Conservation (phyloP, 1,284 basidiomycete species). For the Serendipita sp. region DNA sequence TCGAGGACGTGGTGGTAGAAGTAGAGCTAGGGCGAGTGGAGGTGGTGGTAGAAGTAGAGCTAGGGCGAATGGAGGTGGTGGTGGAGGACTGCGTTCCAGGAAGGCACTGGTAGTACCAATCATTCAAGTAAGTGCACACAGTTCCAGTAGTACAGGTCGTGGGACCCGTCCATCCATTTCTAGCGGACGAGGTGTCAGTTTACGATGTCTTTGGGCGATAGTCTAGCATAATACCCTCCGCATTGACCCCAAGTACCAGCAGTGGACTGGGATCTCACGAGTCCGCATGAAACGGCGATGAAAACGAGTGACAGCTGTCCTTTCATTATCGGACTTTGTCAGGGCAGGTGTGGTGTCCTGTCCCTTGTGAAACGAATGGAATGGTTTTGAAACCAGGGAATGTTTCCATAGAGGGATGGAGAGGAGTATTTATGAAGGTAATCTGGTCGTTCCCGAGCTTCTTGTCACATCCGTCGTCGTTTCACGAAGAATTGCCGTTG, state of each 20-base stretch:
- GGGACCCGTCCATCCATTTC: background rate
- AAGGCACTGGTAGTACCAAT: conserved; percentile 12
- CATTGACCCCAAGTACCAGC: background rate
- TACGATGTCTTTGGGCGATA: background rate
- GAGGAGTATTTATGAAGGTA: too few relatives aligned
- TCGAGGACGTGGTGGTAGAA: conserved; percentile 9
- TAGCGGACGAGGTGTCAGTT: background rate
- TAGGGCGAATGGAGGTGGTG: background rate
- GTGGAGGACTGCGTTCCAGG: background rate
- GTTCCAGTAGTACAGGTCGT: conserved; percentile 10
- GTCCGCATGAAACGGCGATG: too few relatives aligned
- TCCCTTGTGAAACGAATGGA: too few relatives aligned
- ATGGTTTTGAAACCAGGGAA: too few relatives aligned
- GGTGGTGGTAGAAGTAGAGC: conserved; percentile 8
- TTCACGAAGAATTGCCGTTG: too few relatives aligned
- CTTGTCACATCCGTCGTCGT: too few relatives aligned
- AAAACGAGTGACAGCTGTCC: too few relatives aligned
- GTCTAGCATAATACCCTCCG: background rate
- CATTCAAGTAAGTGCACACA: conserved; percentile 9
- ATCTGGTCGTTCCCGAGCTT: too few relatives aligned
- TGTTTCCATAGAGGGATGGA: too few relatives aligned
- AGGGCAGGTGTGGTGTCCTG: too few relatives aligned
- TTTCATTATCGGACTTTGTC: too few relatives aligned
- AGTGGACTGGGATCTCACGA: too few relatives aligned
- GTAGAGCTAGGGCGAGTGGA: conserved; percentile 6